Evolutionary conservation across 768 basidiomycete species (phyloP), one percentile per base, ranked within the genome.

Genomic region (Termitomyces sp.): DNA sequence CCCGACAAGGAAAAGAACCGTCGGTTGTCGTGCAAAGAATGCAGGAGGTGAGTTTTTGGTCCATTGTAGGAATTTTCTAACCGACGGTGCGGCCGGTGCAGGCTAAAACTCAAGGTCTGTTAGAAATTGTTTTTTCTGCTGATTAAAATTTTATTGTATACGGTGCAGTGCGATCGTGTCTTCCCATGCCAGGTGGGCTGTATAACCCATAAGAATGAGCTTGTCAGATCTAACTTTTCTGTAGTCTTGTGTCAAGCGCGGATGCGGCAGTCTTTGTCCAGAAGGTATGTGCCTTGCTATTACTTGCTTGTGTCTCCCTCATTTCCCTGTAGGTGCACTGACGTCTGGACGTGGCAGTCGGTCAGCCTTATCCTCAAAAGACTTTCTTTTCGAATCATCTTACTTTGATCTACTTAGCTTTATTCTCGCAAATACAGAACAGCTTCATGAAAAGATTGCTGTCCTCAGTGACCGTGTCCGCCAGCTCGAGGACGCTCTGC

Each of bases 381-480:
- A 30, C 30, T 30, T 56, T 53, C 36, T 58, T 48, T 55, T 54
- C 46, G 32, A 54, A 20, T 40, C 30, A 58, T 58, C 57, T 58
- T 36, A 54, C 30, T 54, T 48, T 47, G 52, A 54, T 53, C 51
- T 30, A 32, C 52, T 30, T 40, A 85, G 85, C 54, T 87, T 86
- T 60, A 86, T 87, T 61, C 80, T 87, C 36, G 85, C 85, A 14
- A 84, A 85, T 62, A 85, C 85, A 8, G 84, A 84, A 59, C 82
- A 85, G 64, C 70, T 86, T 40, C 86, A 87, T 61, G 80, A 81
- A 35, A 85, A 84, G 69, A 85, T 86, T 5, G 74, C 76, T 13
- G 75, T 82, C 62, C 76, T 87, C 54, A 79, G 82, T 60, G 81
- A 84, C 63, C 83, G 86, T 46, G 83, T 87, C 32, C 77, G 83